Conservation (phyloP, 768 basidiomycete genomes). For the Russula dissimulans region DNA sequence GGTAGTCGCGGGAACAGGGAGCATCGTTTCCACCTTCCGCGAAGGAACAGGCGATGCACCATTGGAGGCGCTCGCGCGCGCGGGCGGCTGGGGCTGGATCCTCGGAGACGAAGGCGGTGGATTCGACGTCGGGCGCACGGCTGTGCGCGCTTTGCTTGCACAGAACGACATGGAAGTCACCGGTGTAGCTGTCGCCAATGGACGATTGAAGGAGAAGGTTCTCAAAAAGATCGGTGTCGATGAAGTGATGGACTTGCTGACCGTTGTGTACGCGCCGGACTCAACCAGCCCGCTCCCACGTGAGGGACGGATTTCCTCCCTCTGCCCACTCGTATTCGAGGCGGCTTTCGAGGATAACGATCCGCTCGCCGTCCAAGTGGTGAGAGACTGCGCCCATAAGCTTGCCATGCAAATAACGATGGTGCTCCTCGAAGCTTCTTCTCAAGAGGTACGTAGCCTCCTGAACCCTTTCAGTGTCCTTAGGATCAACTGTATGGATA, state of each 20-base stretch:
- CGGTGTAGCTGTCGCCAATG: neutral
- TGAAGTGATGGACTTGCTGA: constrained; percentile 54
- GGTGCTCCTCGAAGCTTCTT: constrained; percentile 34
- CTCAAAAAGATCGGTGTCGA: constrained; percentile 47
- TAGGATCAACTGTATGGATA: neutral
- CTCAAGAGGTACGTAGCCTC: neutral
- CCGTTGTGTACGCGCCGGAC: constrained; percentile 56
- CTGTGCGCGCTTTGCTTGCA: constrained; percentile 55
- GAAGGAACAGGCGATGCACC: constrained; percentile 21
- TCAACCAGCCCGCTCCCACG: constrained; percentile 35
- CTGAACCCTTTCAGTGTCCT: neutral
- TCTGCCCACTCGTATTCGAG: constrained; percentile 68
- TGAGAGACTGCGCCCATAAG: constrained; percentile 40
- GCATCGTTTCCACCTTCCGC: constrained; percentile 60
- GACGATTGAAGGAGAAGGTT: constrained; percentile 37
- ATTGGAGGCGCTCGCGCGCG: constrained; percentile 8
- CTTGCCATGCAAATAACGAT: constrained; percentile 53
- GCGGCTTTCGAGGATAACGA: constrained; percentile 66
- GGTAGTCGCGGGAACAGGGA: constrained; percentile 76
- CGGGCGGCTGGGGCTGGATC: constrained; percentile 15
- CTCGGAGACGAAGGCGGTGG: constrained; percentile 56
- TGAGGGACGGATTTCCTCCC: constrained; percentile 67
- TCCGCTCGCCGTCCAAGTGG: constrained; percentile 50
- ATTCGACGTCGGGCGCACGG: constrained; percentile 68
- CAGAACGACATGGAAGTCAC: constrained; percentile 43